phyloP scores from a whole-genome alignment of 371 early-diverging fungal genomes.

The Thermomucor indicae-seudaticae region DNA sequence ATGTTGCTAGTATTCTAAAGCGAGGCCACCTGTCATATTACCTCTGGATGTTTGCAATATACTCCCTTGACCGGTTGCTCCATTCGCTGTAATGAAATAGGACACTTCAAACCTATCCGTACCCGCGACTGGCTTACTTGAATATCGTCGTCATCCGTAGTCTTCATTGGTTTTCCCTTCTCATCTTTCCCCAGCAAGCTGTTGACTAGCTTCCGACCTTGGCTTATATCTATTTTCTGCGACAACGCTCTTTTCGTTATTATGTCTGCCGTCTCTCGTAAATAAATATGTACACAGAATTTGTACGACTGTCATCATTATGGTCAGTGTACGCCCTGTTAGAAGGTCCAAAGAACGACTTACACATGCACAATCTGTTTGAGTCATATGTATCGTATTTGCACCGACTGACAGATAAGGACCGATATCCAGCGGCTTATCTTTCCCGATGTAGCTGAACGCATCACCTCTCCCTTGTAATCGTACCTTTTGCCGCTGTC shows the following conservation, averaged over 20 bases:
- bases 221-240: not conserved
- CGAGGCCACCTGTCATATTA: too few relatives aligned
- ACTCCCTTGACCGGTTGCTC: conserved; percentile 27
- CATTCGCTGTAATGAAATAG: conserved; percentile 27
- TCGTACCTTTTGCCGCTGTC: conserved; percentile 3
- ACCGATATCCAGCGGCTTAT: conserved; percentile 26
- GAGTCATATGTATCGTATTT: conserved; percentile 20
- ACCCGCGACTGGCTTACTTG: conserved; percentile 21
- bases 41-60: conserved; percentile 28
- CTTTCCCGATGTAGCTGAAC: conserved; percentile 24
- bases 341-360: conserved; percentile 1
- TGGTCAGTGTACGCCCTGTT: not conserved
- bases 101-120: conserved; percentile 28
- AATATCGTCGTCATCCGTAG: conserved; percentile 32
- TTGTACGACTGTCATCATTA: conserved; percentile 14
- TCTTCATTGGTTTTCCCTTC: conserved; percentile 4
- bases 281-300: conserved; percentile 17
- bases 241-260: conserved; percentile 5
- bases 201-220: conserved; percentile 15
- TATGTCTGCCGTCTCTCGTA: conserved; percentile 20
- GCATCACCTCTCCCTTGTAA: conserved; percentile 4
- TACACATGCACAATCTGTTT: conserved; percentile 33
- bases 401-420: conserved; percentile 9
- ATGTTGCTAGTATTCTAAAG: too few relatives aligned
- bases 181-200: too few relatives aligned